Evolutionary conservation across 164 flowering plant species (phyloP), one percentile per base, ranked within the genome.

Genomic region (Nymphaea colorata): DNA sequence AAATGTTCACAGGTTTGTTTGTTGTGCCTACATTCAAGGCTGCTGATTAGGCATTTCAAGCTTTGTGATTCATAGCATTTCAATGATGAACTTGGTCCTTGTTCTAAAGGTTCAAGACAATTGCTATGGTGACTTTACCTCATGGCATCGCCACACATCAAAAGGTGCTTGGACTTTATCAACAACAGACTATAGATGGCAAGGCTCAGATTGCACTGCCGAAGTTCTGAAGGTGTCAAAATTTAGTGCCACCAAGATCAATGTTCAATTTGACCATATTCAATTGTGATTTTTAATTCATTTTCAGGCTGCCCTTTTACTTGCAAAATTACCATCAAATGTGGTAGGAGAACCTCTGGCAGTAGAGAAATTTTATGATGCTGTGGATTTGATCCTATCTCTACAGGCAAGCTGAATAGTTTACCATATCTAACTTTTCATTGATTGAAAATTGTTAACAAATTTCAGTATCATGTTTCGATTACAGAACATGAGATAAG

Each of bases 131-230:
- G 67, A 82, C 44, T 51, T 70, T 41, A 68, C 51, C 3, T 25
- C 66, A 0, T 78, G 80, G 82, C 79, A 79, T 71, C 81, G 86
- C 3, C 85, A 84, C 75, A 47, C 12, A 3, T 47, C 55, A 7
- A 47, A 47, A 2, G 55, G 55, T 47, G 7, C 55, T 3, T 47
- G 87, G 87, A 72, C 84, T 41, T 86, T 86, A 68, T 82, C 90
- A 0, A 82, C 80, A 15, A 74, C 73, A 3, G 87, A 84, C 59
- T 73, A 79, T 62, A 83, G 84, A 18, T 86, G 90, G 87, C 68
- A 68, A n/a, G 81, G 73, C 2, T 80, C 85, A 17, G 85, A 86
- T 70, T 81, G 82, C 69, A 78, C 85, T 42, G 76, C 79, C 42
- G 83, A 81, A 74, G 83, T 69, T 0, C 64, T 82, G 16, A 79